Percentiles rank a stretch among this genome's conserved stretches.
These are phyloP conservation scores for Fremontodendron californicum DNA, from an alignment of 345 rosid species.

Conservation along the genomic window DNA sequence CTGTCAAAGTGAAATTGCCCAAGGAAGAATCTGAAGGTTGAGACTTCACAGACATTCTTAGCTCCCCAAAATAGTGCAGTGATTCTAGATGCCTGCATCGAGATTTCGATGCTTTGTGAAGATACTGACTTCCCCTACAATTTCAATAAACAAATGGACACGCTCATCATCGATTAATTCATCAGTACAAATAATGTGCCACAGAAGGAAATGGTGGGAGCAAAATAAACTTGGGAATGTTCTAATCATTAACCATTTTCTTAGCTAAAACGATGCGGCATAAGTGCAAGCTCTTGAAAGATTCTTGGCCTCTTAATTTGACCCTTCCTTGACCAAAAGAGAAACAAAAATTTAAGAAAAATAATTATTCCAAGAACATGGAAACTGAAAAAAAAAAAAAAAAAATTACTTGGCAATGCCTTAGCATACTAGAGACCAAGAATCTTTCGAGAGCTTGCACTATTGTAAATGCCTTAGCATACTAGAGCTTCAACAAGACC, in stretches of 20 bases:
- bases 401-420: neutral
- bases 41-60: constrained; percentile 46
- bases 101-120: constrained; percentile 18
- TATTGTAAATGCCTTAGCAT: too few relatives aligned
- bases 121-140: constrained; percentile 43
- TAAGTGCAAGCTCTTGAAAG: neutral
- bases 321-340: too few relatives aligned
- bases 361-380: too few relatives aligned
- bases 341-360: too few relatives aligned
- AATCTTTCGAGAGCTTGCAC: neutral
- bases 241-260: neutral
- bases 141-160: constrained; percentile 3
- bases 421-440: too few relatives aligned
- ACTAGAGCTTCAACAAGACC: neutral
- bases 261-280: neutral
- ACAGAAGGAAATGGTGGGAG: too few relatives aligned
- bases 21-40: constrained; percentile 45
- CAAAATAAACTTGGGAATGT: neutral
- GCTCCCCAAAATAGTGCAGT: constrained; percentile 78
- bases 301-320: neutral
- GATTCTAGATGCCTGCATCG: constrained; percentile 28
- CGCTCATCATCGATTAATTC: neutral
- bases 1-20: constrained; percentile 47
- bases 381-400: neutral
- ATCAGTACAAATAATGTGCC: neutral